Base-by-base conservation (phyloP, 805 yeast species). In the Trichomonascus vanleenenianus region DNA sequence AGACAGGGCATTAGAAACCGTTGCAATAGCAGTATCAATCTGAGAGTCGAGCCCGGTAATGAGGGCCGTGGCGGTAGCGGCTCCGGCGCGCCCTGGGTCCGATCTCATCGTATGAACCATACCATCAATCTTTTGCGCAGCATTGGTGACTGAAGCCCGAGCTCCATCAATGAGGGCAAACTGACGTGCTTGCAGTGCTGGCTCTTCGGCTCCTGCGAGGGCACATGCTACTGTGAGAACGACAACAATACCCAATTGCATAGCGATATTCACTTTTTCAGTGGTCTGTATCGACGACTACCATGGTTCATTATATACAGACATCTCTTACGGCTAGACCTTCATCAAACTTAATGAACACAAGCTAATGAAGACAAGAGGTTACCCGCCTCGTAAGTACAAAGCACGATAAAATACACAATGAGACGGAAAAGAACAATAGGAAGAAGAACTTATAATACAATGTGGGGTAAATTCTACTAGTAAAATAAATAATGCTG, bases 11-110 rank as follows among this genome's bases (percentile, higher is more conserved):
- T 37, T 40, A 30, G 47, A 34, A 18, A 54, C 37, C n/a, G 50
- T 49, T 12, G 55, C 57, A 30, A 51, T 52, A 11, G 53, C 47
- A 47, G 58, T 57, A 44, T 60, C 63, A 36, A 56, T 50, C 50
- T 61, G 64, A 3, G 58, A 51, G 46, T 58, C 63, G 30, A 56
- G 50, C 34, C 64, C 64, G 12, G 61, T 56, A 44, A 60, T 56
- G 40, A 46, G 46, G n/a, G 46, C 54, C 30, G 44, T 41, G 14
- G 37, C 44, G 11, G 18, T 37, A 33, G 39, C 46, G 14, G 47
- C 49, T 20, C 42, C 49, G 32, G 47, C 47, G 34, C 35, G 46
- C 10, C 30, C 20, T 4, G 45, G 45, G 45, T 43, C 30, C 22
- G 16, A 30, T 19, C 36, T 22, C 34, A 37, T 36, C 30, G 25